Evolutionary conservation across 2,329 filamentous ascomycete species (phyloP).

Genomic region (Beauveria australis): DNA sequence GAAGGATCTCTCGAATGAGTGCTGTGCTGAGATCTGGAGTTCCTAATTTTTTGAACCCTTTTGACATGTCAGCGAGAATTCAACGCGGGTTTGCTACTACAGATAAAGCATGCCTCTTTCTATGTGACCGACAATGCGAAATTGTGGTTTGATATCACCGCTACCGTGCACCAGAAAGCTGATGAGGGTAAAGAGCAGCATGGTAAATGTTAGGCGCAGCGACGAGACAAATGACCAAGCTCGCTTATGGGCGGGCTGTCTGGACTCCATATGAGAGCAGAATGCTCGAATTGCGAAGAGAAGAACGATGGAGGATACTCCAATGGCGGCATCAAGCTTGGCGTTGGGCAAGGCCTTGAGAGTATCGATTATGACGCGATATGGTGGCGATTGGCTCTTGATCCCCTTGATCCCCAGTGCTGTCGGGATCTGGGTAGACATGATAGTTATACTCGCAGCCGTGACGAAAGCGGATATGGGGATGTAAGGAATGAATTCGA

Average conservation of each 20-base stretch:
- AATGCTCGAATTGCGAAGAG: slow-evolving; percentile 56
- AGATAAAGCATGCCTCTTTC: slow-evolving; percentile 41
- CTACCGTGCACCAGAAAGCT: slow-evolving; percentile 59
- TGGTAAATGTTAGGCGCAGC: slow-evolving; percentile 65
- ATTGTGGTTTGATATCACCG: slow-evolving; percentile 33
- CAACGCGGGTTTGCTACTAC: background rate
- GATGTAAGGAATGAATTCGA: slow-evolving; percentile 43
- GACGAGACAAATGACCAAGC: slow-evolving; percentile 68
- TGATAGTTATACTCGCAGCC: slow-evolving; percentile 42
- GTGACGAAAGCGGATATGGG: slow-evolving; percentile 45
- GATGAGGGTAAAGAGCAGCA: slow-evolving; percentile 67
- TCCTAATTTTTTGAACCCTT: slow-evolving; percentile 55
- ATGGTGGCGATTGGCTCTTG: slow-evolving; percentile 37
- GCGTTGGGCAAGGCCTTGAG: slow-evolving; percentile 32
- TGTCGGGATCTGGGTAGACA: slow-evolving; percentile 37
- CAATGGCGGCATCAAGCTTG: slow-evolving; percentile 62
- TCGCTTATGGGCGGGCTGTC: slow-evolving; percentile 52
- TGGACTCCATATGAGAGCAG: slow-evolving; percentile 53
- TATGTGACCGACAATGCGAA: slow-evolving; percentile 58
- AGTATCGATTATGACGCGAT: slow-evolving; percentile 36
- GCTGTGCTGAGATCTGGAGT: slow-evolving; percentile 47
- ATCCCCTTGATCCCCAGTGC: slow-evolving; percentile 35
- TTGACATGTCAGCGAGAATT: slow-evolving; percentile 12
- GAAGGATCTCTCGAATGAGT: slow-evolving; percentile 49
- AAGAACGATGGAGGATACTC: slow-evolving; percentile 56